Evolutionary conservation across 495 filamentous ascomycete species (phyloP).

Genomic region (Podospora pseudopauciseta): DNA sequence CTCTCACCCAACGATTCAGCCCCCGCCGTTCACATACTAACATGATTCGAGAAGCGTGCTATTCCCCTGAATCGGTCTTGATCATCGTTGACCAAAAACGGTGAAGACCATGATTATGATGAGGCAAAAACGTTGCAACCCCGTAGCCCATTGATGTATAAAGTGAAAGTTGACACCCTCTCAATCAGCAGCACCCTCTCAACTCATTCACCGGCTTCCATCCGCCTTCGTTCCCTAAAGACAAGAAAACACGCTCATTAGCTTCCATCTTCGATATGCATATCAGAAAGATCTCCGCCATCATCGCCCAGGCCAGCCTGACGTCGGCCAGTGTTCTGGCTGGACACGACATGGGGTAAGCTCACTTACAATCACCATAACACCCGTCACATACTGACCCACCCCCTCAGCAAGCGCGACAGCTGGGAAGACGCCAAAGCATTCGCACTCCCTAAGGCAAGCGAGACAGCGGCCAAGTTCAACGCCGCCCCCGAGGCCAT

Average conservation of each 20-base stretch:
- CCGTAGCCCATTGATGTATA: neutral
- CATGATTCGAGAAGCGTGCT: neutral
- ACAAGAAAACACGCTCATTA: neutral
- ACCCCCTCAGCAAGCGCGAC: neutral
- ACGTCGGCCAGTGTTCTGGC: slow-evolving; percentile 16
- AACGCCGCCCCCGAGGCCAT: slow-evolving; percentile 7
- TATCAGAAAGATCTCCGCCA: slow-evolving; percentile 18
- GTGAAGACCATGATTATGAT: neutral
- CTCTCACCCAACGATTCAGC: neutral
- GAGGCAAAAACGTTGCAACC: neutral
- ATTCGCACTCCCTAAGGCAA: neutral
- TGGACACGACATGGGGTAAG: slow-evolving; percentile 12
- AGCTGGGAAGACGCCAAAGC: slow-evolving; percentile 3
- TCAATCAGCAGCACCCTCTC: neutral
- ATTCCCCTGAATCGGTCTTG: neutral
- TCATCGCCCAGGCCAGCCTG: slow-evolving; percentile 15
- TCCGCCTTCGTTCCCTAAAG: neutral
- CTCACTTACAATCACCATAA: neutral
- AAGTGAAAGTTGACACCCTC: neutral
- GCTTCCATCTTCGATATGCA: slow-evolving; percentile 9
- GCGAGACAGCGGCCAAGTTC: neutral
- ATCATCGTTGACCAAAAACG: neutral
- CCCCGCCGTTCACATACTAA: neutral
- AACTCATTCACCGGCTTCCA: neutral
- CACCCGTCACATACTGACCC: neutral